Base-by-base conservation (phyloP, 2,329 filamentous ascomycete species). In the Colletotrichum graminicola region DNA sequence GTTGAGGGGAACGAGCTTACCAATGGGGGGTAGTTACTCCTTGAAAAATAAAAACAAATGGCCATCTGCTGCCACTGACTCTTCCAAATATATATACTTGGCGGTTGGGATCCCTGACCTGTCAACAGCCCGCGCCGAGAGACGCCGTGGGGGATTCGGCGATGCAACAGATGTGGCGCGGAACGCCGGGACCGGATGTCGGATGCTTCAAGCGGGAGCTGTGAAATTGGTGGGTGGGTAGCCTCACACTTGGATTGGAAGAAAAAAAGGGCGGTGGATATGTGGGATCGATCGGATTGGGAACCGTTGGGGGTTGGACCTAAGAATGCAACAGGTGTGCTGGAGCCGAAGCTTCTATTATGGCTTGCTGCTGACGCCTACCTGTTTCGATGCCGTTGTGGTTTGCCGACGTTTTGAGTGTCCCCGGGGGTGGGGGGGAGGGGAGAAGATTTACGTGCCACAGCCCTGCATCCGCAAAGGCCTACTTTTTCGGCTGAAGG, bases 111-210 rank as follows among this genome's bases (percentile, higher is more conserved):
- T n/a, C 14, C 26, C 41, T 62, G 52, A 43, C 52, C 14, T 64
- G 36, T 65, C 36, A 51, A 57, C 47, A 52, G 52, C 26, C 34
- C 49, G 49, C 49, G 21, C 51, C 49, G 36, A 18, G n/a, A 21
- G 7, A 54, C 41, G 52, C n/a, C 18, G 63, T 26, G 18, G 8
- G 11, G 21, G 29, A 49, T 5, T 18, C 45, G 45, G 59, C 18
- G 57, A 39, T 23, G 34, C 21, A 41, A 45, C 11, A 54, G 45
- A 18, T 29, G 43, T 36, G 63, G 41, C 67, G 34, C 63, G 64
- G 68, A 71, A 71, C 39, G 59, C 57, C 59, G 65, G 43, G 55
- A 14, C 52, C 64, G 59, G 68, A 63, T 63, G 59, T 67, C 64
- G 68, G 57, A 12, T 43, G 29, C 32, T 59, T 43, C 36, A 21